Evolutionary conservation across 2,329 filamentous ascomycete species (phyloP).

Genomic region (Aspergillus sp.): DNA sequence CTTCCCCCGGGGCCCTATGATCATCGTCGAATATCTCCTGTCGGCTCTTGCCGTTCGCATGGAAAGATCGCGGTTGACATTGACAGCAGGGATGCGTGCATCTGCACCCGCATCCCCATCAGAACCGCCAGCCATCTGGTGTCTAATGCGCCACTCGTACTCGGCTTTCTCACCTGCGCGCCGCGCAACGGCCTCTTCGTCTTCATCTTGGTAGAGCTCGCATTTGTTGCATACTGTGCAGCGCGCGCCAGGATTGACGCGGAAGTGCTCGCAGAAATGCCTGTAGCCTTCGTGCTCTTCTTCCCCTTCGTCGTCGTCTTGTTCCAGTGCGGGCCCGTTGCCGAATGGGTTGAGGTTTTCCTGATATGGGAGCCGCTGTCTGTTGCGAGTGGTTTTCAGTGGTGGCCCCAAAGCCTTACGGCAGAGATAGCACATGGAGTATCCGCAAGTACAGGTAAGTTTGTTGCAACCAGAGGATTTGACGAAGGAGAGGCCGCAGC

Average conservation of each 20-base stretch:
- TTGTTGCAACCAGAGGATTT: conserved; percentile 96
- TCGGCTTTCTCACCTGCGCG: conserved; percentile 72
- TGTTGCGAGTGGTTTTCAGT: conserved; percentile 13
- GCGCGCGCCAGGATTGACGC: conserved; percentile 70
- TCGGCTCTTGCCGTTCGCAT: conserved; percentile 6
- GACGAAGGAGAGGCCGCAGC: conserved; percentile 88
- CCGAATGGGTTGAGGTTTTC: conserved; percentile 46
- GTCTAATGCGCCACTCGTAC: conserved; percentile 66
- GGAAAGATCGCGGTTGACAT: conserved; percentile 31
- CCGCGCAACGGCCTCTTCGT: conserved; percentile 68
- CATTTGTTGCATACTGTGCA: conserved; percentile 80
- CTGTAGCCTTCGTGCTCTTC: conserved; percentile 71
- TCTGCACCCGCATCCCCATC: not conserved
- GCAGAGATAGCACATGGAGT: conserved; percentile 98
- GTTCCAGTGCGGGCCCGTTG: not conserved
- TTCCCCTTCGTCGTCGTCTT: conserved; percentile 27
- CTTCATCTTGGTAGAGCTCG: conserved; percentile 71
- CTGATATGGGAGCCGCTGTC: conserved; percentile 11
- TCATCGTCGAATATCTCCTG: not conserved
- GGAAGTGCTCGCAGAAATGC: conserved; percentile 96
- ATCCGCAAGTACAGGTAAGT: conserved; percentile 90
- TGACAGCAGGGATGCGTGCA: conserved; percentile 17
- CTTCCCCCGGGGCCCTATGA: conserved; percentile 19
- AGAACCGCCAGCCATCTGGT: conserved; percentile 45
- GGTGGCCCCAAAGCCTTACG: conserved; percentile 61